These are phyloP conservation scores for Musa itinerans DNA, from an alignment of 176 grass and related monocot genomes.

Conservation along the genomic window DNA sequence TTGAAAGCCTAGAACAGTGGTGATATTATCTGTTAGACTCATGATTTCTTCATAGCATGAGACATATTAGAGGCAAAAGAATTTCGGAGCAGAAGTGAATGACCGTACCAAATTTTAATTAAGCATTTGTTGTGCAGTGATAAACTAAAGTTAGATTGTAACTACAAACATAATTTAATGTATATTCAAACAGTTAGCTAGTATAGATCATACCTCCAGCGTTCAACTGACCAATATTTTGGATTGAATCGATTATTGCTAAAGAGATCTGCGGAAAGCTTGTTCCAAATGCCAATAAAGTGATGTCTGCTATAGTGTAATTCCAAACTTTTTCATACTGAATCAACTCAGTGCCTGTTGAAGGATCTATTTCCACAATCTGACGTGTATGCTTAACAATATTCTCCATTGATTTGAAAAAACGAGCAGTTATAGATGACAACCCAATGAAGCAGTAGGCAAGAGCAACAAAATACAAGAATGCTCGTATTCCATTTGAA, in stretches of 20 bases:
- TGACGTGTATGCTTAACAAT: constrained; percentile 50
- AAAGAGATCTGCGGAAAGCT: constrained; percentile 93
- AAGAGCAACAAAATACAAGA: constrained; percentile 42
- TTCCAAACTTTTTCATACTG: constrained; percentile 82
- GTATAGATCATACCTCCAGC: constrained; percentile 59
- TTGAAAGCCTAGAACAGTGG: too few relatives aligned
- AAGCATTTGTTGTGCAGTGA: neutral
- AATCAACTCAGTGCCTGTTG: constrained; percentile 20
- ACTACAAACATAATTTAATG: neutral
- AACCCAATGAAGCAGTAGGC: constrained; percentile 73
- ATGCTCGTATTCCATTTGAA: constrained; percentile 25
- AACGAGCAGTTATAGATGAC: constrained; percentile 53
- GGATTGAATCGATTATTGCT: constrained; percentile 71
- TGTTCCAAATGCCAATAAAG: constrained; percentile 85
- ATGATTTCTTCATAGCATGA: too few relatives aligned
- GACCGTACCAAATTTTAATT: too few relatives aligned
- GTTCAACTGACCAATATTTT: constrained; percentile 54
- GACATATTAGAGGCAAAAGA: too few relatives aligned
- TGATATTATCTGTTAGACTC: too few relatives aligned
- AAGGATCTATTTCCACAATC: constrained; percentile 32
- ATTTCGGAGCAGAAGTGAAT: too few relatives aligned
- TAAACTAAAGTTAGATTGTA: neutral
- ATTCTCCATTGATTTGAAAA: constrained; percentile 83
- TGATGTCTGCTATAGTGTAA: constrained; percentile 71
- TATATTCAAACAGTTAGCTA: neutral